These are phyloP conservation scores for Paspalum vaginatum DNA, from an alignment of 176 grass and related monocot species.

Conservation along the genomic window DNA sequence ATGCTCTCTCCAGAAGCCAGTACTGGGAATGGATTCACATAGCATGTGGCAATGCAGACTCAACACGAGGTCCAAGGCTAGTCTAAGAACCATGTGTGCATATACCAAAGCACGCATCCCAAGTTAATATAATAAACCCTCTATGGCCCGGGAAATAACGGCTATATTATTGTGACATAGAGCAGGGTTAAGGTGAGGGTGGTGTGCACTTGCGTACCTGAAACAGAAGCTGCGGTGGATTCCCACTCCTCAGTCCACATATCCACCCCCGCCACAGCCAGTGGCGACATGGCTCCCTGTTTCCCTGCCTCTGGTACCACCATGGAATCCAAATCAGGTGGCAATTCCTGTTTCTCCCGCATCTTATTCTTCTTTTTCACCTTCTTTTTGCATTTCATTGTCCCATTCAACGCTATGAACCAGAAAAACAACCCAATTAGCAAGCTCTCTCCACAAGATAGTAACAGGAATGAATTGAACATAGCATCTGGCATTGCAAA, in stretches of 20 bases:
- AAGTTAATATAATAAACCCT: too few species aligned
- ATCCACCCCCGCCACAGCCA: too few species aligned
- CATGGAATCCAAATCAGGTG: background rate
- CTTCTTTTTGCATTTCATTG: background rate
- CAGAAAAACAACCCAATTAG: background rate
- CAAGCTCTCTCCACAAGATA: background rate
- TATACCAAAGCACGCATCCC: too few species aligned
- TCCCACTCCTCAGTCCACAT: background rate
- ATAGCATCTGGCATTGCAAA: background rate
- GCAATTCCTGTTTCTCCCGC: background rate
- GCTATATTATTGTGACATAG: background rate
- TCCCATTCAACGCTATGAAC: background rate
- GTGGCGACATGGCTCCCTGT: background rate
- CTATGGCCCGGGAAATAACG: background rate
- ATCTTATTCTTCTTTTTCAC: constrained; percentile 17
- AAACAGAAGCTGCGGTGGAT: background rate
- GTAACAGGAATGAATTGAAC: background rate
- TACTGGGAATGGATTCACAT: background rate
- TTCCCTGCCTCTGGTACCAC: background rate
- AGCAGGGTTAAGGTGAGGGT: background rate
- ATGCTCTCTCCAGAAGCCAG: background rate
- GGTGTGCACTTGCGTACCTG: background rate
- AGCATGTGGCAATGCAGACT: background rate
- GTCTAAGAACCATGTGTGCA: background rate
- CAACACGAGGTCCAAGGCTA: background rate